A percentile compares a stretch with the other conserved stretches of the same genome.
These are phyloP conservation scores for Fraxinus paxiana DNA, from an alignment of 305 asterid species.

Conservation along the genomic window DNA sequence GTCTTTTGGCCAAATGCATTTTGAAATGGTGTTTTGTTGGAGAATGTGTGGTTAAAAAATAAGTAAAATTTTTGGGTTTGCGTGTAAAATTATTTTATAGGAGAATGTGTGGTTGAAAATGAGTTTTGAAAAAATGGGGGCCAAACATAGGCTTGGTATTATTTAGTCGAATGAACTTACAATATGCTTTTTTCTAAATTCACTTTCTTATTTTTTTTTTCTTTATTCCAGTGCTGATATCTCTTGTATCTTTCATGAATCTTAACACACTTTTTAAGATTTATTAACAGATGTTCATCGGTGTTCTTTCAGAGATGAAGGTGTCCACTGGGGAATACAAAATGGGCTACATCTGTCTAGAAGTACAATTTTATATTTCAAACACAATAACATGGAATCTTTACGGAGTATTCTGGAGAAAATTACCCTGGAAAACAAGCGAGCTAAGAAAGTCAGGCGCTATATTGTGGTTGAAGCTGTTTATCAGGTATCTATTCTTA, in stretches of 20 bases:
- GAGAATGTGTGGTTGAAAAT: neutral
- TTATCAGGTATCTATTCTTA: neutral
- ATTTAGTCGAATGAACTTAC: neutral
- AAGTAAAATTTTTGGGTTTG: too few species aligned
- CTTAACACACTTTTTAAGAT: neutral
- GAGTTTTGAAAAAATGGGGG: neutral
- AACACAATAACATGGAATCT: conserved; percentile 80
- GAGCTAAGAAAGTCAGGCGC: conserved; percentile 81
- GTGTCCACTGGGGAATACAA: conserved; percentile 96
- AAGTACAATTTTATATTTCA: conserved; percentile 75
- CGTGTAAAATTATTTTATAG: neutral
- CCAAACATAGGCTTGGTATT: neutral
- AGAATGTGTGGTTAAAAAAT: neutral
- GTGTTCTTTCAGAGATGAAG: conserved; percentile 70
- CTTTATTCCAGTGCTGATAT: neutral
- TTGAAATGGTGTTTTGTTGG: neutral
- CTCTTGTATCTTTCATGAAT: neutral
- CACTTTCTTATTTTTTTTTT: neutral
- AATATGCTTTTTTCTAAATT: neutral
- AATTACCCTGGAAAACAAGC: conserved; percentile 65
- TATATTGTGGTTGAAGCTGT: conserved; percentile 45
- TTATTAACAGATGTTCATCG: conserved; percentile 11
- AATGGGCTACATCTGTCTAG: conserved; percentile 94
- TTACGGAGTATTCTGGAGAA: conserved; percentile 60
- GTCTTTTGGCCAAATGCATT: neutral